Conservation (phyloP, 805 yeast species). For the Saturnispora hagleri region DNA sequence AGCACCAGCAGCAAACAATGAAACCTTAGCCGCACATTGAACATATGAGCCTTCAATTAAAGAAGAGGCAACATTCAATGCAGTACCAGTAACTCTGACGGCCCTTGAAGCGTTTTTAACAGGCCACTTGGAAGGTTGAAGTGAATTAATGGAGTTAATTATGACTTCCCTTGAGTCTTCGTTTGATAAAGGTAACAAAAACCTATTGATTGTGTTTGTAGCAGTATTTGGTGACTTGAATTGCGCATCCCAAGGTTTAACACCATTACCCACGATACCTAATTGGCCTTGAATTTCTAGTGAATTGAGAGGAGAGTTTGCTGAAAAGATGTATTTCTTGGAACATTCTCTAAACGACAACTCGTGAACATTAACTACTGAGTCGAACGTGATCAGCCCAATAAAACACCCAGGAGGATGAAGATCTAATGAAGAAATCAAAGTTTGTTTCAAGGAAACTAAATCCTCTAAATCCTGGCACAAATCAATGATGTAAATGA, state of each 20-base stretch:
- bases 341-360: constrained; percentile 52
- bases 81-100: constrained; percentile 87
- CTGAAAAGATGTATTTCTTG: constrained; percentile 78
- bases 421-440: constrained; percentile 63
- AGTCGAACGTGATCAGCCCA: constrained; percentile 83
- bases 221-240: constrained; percentile 23
- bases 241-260: constrained; percentile 32
- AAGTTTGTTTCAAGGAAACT: constrained; percentile 71
- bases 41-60: constrained; percentile 75
- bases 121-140: constrained; percentile 63
- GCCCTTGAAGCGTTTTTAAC: constrained; percentile 79
- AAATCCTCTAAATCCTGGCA: constrained; percentile 87
- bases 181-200: constrained; percentile 28
- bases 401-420: constrained; percentile 86
- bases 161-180: constrained; percentile 67
- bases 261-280: constrained; percentile 29
- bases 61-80: constrained; percentile 75
- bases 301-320: constrained; percentile 67
- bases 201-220: constrained; percentile 30
- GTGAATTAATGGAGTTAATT: constrained; percentile 66
- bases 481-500: constrained; percentile 76
- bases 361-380: constrained; percentile 86
- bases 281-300: constrained; percentile 29
- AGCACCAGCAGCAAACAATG: constrained; percentile 90
- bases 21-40: constrained; percentile 80